A percentile compares a stretch with the other conserved stretches of the same genome.
Conservation (phyloP, 78 protist genomes). For the Dictyostelium intermedium region DNA sequence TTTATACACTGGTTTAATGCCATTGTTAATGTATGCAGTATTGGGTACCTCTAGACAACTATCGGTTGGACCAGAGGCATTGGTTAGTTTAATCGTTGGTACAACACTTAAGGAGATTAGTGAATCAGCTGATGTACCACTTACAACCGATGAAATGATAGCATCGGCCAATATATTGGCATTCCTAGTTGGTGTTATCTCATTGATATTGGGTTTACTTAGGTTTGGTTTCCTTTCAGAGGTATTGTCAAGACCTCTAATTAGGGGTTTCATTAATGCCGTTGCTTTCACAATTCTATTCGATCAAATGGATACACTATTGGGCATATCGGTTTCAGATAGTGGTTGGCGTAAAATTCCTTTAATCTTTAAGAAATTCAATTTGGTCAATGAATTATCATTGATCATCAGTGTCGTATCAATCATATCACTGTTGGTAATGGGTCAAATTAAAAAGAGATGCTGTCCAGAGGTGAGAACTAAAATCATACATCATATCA, state of each 20-base stretch:
- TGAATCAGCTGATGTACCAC: not conserved
- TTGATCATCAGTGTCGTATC: not conserved
- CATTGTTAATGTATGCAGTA: conserved; percentile 81
- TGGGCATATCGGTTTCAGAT: not conserved
- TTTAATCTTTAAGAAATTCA: conserved; percentile 10
- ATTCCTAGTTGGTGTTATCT: conserved; percentile 64
- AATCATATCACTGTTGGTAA: not conserved
- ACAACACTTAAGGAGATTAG: conserved; percentile 8
- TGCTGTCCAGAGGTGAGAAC: conserved; percentile 44
- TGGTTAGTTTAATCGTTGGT: conserved; percentile 54
- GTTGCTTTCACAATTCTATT: conserved; percentile 52
- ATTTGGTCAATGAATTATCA: not conserved
- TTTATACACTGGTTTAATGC: conserved; percentile 86
- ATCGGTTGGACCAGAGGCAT: conserved; percentile 88
- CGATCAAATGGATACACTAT: conserved; percentile 54
- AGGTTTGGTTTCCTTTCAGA: conserved; percentile 77
- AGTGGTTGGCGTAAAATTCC: conserved; percentile 39
- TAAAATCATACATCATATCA: conserved; percentile 24
- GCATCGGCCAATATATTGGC: conserved; percentile 31
- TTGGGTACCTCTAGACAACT: conserved; percentile 88
- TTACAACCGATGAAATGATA: conserved; percentile 14
- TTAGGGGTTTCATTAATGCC: conserved; percentile 71
- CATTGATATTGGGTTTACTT: conserved; percentile 52
- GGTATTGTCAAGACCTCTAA: conserved; percentile 60
- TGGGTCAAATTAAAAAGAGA: conserved; percentile 28